Conservation (phyloP, 2,329 filamentous ascomycete species). For the Penicillium glabrum region DNA sequence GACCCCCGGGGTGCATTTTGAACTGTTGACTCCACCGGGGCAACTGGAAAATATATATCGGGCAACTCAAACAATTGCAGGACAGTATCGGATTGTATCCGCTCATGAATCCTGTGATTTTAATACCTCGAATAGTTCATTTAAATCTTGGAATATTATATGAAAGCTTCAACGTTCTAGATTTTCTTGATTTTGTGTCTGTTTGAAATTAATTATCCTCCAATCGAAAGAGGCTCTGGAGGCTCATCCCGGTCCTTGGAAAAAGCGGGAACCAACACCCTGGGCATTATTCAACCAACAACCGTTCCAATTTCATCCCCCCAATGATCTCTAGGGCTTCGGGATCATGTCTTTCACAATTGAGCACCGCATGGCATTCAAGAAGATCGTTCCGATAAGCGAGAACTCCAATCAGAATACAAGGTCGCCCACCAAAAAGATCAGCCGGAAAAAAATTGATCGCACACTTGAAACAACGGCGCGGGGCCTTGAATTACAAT, state of each 20-base stretch:
- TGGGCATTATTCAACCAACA: neutral
- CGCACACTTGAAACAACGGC: slow-evolving; percentile 1
- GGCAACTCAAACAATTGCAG: neutral
- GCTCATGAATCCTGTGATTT: neutral
- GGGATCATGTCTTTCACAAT: neutral
- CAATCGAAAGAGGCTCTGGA: neutral
- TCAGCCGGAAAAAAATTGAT: neutral
- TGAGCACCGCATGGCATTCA: neutral
- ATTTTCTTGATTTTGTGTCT: neutral
- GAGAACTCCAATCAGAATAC: neutral
- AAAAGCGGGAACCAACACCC: neutral
- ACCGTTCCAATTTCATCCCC: neutral
- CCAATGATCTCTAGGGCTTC: neutral
- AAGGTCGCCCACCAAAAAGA: neutral
- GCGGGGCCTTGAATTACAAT: neutral
- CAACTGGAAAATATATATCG: neutral
- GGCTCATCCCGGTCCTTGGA: neutral
- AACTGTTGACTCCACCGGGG: neutral
- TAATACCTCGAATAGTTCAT: neutral
- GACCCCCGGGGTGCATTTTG: neutral
- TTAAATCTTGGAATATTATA: neutral
- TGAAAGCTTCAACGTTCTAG: neutral
- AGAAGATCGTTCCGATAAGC: neutral
- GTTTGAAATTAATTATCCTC: neutral
- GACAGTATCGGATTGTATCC: neutral